Evolutionary conservation across 75 land plant species (phyloP).

Genomic region (Cupressus sempervirens): DNA sequence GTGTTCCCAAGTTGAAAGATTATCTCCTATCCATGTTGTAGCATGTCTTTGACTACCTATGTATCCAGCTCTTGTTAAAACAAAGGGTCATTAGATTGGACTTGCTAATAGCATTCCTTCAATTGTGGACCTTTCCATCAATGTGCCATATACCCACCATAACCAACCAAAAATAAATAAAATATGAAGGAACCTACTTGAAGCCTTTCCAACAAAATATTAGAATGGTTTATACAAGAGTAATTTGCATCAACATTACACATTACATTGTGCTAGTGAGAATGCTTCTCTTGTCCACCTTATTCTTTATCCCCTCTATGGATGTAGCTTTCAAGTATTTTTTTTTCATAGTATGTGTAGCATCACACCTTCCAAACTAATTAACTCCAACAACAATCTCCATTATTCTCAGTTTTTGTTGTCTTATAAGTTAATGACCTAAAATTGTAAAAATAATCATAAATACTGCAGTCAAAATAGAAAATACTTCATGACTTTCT

Average conservation of each 20-base stretch:
- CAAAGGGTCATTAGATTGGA: constrained; percentile 71
- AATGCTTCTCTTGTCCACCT: constrained; percentile 79
- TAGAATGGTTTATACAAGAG: not conserved
- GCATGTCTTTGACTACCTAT: constrained; percentile 95
- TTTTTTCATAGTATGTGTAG: constrained; percentile 78
- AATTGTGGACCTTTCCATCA: constrained; percentile 89
- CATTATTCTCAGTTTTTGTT: not conserved
- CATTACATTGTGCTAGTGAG: constrained; percentile 81
- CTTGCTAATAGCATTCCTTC: constrained; percentile 85
- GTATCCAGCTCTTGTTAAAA: constrained; percentile 91
- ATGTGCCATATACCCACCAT: constrained; percentile 83
- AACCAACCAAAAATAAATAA: constrained; percentile 6
- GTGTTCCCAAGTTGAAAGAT: constrained; percentile 93
- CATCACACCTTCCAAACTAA: not conserved
- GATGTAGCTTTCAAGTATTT: constrained; percentile 92
- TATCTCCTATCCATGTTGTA: constrained; percentile 99
- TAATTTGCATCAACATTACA: not conserved
- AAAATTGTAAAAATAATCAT: not conserved
- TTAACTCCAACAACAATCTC: not conserved
- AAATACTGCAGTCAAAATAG: not conserved
- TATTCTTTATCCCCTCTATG: constrained; percentile 84
- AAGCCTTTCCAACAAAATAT: not conserved
- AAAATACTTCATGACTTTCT: not conserved
- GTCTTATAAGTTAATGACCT: not conserved
- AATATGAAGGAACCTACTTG: not conserved